A percentile compares a stretch with the other conserved stretches of the same genome.
Evolutionary conservation across 176 grass and related monocot species (phyloP).

Genomic region (Miscanthus lutarioriparius): DNA sequence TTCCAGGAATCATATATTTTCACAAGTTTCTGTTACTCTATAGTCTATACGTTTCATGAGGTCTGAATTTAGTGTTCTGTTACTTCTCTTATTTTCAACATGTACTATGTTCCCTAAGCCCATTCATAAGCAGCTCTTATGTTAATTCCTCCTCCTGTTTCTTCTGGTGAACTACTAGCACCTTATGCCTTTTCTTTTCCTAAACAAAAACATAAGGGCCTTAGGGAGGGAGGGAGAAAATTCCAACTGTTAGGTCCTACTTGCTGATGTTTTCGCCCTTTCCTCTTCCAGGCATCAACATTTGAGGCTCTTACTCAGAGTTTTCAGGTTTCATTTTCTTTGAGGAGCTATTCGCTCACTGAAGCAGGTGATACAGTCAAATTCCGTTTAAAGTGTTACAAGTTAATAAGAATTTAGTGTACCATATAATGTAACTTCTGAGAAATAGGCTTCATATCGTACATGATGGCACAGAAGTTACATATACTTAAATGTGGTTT

Average conservation of each 20-base stretch:
- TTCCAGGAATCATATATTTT: background rate
- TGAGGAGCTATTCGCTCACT: slow-evolving; percentile 74
- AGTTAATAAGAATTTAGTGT: slow-evolving; percentile 18
- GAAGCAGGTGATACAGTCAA: slow-evolving; percentile 53
- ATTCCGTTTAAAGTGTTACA: slow-evolving; percentile 8
- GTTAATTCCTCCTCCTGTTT: background rate
- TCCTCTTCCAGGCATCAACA: slow-evolving; percentile 74
- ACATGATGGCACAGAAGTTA: background rate
- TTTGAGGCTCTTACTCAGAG: slow-evolving; percentile 84
- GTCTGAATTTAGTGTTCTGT: background rate
- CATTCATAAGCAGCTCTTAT: slow-evolving; percentile 6
- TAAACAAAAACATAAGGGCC: slow-evolving; percentile 5
- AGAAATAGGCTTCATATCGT: background rate
- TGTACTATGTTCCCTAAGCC: background rate
- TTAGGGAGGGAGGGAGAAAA: background rate
- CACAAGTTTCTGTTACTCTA: background rate
- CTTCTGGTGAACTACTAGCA: slow-evolving; percentile 23
- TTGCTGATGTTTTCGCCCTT: slow-evolving; percentile 43
- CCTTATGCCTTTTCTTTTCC: background rate
- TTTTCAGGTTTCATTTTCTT: slow-evolving; percentile 93
- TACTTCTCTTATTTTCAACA: background rate
- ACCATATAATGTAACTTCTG: background rate
- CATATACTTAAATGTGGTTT: slow-evolving; percentile 28
- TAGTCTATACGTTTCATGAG: background rate
- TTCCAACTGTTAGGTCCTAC: slow-evolving; percentile 3